Evolutionary conservation across 495 filamentous ascomycete species (phyloP), one percentile per base, ranked within the genome.

Genomic region (Amniculicola lignicola): DNA sequence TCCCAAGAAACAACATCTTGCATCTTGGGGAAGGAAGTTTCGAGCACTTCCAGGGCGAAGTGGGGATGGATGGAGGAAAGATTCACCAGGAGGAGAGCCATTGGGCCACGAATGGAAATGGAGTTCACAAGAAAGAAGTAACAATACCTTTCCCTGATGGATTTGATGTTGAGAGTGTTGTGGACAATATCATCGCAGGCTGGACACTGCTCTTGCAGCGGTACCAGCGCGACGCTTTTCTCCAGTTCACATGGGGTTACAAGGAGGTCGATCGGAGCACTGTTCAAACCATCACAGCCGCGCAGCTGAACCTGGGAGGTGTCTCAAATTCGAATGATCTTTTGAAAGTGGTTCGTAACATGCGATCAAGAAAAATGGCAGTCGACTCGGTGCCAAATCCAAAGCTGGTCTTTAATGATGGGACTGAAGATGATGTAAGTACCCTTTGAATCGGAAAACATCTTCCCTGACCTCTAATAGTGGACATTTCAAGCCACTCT

Each of bases 401-500:
- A 18, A 3, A 10, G 48, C 11, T 51, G 14, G n/a, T 39, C 18
- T 24, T 51, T 21, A 40, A 40, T n/a, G 48, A 51, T 19, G 48
- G 33, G 14, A 51, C 24, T 14, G 29, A 3, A 19, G 48, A 51
- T 11, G 48, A 51, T 19, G 48, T 51, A 40, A 39, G 48, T 2
- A 5, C n/a, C 24, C 6, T 31, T 4, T 18, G 2, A 11, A 4
- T n/a, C n/a, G 11, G 10, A 18, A 28, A 4, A 24, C n/a, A 24
- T 4, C 33, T 27, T 33, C 11, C 16, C 12, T 37, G 4, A 51
- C 27, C 3, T 21, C n/a, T 11, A 36, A 3, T 19, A 60, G 57
- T 60, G 49, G 57, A 48, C 40, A 2, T 60, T 60, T 41, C 3
- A 35, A 46, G 56, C 39, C 2, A 19, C 27, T 12, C 14, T 59